Percentiles rank a stretch among this genome's conserved stretches.
Evolutionary conservation across 2,329 filamentous ascomycete species (phyloP).

Genomic region (Camptophora hylomeconis): DNA sequence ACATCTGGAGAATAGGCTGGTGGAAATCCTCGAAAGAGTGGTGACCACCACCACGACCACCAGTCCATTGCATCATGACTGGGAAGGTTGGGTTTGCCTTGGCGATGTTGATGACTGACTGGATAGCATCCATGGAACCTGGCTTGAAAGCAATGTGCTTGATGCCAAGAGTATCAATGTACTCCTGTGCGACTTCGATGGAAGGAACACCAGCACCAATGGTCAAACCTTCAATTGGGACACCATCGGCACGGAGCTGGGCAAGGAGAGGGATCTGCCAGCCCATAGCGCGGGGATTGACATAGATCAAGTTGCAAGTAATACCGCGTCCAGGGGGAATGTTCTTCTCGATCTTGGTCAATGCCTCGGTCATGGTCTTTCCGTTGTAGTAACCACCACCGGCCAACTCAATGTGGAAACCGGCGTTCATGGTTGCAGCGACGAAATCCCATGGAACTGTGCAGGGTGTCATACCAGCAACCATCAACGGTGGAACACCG

Average conservation of each 20-base stretch:
- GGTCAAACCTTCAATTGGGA: constrained; percentile 82
- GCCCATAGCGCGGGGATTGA: constrained; percentile 75
- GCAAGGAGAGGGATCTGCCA: constrained; percentile 85
- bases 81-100: constrained; percentile 90
- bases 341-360: constrained; percentile 70
- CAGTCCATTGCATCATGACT: constrained; percentile 89
- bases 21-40: constrained; percentile 96
- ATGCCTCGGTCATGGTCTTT: constrained; percentile 67
- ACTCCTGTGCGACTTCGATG: constrained; percentile 83
- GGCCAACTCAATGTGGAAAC: constrained; percentile 85
- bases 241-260: constrained; percentile 67
- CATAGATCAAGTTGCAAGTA: constrained; percentile 80
- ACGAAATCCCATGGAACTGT: constrained; percentile 89
- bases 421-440: constrained; percentile 81
- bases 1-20: constrained; percentile 82
- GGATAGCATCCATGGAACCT: constrained; percentile 75
- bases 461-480: constrained; percentile 85
- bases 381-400: constrained; percentile 82
- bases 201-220: constrained; percentile 91
- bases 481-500: constrained; percentile 74
- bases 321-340: constrained; percentile 81
- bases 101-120: constrained; percentile 81
- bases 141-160: constrained; percentile 95
- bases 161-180: constrained; percentile 81
- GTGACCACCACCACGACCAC: constrained; percentile 83